phyloP scores from a whole-genome alignment of 2,329 filamentous ascomycete species.

The Tolypocladium pustulatum region DNA sequence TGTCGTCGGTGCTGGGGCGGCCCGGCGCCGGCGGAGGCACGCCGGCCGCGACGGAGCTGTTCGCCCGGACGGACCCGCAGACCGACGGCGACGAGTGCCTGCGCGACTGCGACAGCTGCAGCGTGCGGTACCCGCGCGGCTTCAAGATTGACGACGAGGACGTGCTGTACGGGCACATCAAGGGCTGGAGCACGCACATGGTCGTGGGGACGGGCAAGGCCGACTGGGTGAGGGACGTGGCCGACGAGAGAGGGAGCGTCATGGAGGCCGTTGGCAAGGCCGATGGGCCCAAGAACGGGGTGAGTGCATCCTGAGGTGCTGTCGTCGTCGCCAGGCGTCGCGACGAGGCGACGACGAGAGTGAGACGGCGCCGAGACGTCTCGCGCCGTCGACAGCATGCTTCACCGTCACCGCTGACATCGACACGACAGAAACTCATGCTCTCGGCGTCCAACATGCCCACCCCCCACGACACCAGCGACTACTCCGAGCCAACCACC shows the following conservation, averaged over 20 bases:
- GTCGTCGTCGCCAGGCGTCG: too few species aligned
- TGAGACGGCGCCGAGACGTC: too few species aligned
- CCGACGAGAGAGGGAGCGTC: constrained; percentile 75
- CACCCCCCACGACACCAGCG: constrained; percentile 54
- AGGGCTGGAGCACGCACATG: constrained; percentile 81
- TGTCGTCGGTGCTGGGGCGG: constrained; percentile 18
- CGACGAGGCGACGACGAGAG: too few species aligned
- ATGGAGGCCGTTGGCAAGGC: constrained; percentile 63
- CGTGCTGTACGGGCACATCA: constrained; percentile 72
- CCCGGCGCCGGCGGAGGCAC: constrained; percentile 13
- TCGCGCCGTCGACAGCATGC: too few species aligned
- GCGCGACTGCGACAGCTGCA: constrained; percentile 76
- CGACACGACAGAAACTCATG: constrained; percentile 58
- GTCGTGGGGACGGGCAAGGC: constrained; percentile 91
- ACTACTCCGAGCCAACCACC: constrained; percentile 61
- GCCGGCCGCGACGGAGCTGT: constrained; percentile 41
- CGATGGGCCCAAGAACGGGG: constrained; percentile 55
- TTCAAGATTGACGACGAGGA: constrained; percentile 70
- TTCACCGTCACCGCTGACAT: neutral
- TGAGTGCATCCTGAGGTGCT: constrained; percentile 27
- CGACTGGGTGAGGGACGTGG: constrained; percentile 86
- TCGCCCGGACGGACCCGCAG: constrained; percentile 62
- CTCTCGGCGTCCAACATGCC: constrained; percentile 88
- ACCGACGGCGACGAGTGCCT: constrained; percentile 82
- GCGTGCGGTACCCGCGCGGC: constrained; percentile 60